Percentiles rank a stretch among this genome's conserved stretches.
Conservation (phyloP, 768 basidiomycete genomes). For the Baorangia bicolor region DNA sequence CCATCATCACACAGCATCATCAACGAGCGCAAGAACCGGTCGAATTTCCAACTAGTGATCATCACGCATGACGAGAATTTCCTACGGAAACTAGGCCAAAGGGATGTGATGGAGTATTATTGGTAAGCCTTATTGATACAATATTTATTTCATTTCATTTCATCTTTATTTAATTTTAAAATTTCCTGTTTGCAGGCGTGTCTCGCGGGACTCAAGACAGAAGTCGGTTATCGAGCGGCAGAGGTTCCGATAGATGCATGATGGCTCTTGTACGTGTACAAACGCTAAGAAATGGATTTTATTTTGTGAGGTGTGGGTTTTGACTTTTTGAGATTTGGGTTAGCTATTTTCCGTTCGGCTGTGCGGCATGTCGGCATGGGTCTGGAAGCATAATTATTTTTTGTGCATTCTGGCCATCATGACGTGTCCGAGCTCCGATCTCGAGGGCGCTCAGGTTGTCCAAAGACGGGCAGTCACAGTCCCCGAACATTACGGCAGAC, state of each 20-base stretch:
- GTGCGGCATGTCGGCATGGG: constrained; percentile 6
- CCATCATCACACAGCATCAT: constrained; percentile 65
- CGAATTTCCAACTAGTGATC: constrained; percentile 95
- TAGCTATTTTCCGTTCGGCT: constrained; percentile 5
- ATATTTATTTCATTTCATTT: neutral
- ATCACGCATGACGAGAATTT: constrained; percentile 98
- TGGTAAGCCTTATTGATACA: constrained; percentile 49
- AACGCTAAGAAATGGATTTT: neutral
- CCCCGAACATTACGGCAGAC: constrained; percentile 12
- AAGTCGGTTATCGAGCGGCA: constrained; percentile 78
- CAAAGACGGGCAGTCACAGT: neutral
- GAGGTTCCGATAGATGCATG: constrained; percentile 53
- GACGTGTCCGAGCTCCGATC: constrained; percentile 14
- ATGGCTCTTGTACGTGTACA: neutral
- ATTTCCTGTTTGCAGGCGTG: constrained; percentile 56
- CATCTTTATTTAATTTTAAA: neutral
- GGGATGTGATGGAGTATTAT: constrained; percentile 92
- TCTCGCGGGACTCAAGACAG: constrained; percentile 66
- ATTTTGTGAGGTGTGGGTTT: neutral
- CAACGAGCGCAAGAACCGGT: constrained; percentile 82
- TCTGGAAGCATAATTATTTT: neutral
- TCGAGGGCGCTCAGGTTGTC: constrained; percentile 7
- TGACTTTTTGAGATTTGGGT: constrained; percentile 13
- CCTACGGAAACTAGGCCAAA: constrained; percentile 84
- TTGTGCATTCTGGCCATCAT: neutral